Conservation (phyloP, 345 rosid species). For the Linum tenue region DNA sequence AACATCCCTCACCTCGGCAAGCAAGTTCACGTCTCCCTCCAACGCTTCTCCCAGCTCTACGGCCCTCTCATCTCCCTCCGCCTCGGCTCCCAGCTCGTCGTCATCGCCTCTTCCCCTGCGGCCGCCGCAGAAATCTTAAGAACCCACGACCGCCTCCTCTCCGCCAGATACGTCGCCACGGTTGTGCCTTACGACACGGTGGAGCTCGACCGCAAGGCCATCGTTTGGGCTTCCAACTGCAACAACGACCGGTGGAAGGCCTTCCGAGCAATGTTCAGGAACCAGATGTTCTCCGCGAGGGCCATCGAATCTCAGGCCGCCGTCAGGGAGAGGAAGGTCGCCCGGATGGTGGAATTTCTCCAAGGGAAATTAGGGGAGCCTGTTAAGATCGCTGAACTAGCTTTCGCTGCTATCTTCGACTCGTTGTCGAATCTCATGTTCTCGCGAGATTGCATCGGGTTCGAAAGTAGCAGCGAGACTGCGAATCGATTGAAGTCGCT, state of each 20-base stretch:
- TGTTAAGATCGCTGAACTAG: not conserved
- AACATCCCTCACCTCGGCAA: not conserved
- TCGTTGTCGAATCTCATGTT: too few relatives aligned
- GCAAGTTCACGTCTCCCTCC: constrained; percentile 6
- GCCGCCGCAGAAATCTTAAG: constrained; percentile 23
- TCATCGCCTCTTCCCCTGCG: constrained; percentile 15
- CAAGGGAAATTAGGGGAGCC: not conserved
- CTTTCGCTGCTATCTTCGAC: too few relatives aligned
- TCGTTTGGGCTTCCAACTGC: not conserved
- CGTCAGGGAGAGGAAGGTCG: too few relatives aligned
- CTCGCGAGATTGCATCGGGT: too few relatives aligned
- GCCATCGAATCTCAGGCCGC: too few relatives aligned
- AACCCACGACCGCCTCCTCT: not conserved
- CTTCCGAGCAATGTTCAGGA: not conserved
- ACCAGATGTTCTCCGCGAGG: too few relatives aligned
- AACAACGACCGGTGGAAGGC: not conserved
- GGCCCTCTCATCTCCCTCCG: too few relatives aligned
- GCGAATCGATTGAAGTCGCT: too few relatives aligned
- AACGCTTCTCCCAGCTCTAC: not conserved
- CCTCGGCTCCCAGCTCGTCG: not conserved
- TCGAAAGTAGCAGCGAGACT: too few relatives aligned
- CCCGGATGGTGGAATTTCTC: not conserved
- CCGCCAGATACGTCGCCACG: not conserved
- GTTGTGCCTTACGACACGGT: not conserved
- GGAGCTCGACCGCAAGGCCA: not conserved